Conservation (phyloP, 371 early-diverging fungal species). For the Apophysomyces trapeziformis region DNA sequence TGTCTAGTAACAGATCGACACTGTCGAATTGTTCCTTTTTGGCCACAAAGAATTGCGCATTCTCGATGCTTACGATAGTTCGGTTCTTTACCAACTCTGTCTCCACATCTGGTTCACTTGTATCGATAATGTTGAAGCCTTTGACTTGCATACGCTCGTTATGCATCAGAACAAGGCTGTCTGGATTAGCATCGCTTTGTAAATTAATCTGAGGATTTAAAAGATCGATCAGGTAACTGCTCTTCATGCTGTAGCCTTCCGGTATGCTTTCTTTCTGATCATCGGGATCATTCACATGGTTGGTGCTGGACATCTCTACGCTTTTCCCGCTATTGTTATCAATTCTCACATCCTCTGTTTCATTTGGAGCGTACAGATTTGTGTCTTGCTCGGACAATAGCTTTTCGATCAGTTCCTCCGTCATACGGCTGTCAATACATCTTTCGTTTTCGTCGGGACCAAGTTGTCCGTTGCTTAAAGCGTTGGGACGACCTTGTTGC, state of each 20-base stretch:
- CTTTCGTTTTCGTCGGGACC: slow-evolving; percentile 34
- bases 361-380: slow-evolving; percentile 55
- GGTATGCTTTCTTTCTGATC: slow-evolving; percentile 52
- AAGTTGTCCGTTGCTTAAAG: slow-evolving; percentile 16
- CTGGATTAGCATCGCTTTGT: slow-evolving; percentile 53
- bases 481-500: slow-evolving; percentile 30
- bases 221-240: slow-evolving; percentile 66
- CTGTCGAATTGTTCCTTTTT: slow-evolving; percentile 66
- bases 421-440: slow-evolving; percentile 43
- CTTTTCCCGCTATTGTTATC: neutral
- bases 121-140: slow-evolving; percentile 62
- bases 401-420: slow-evolving; percentile 56
- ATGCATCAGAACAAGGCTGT: slow-evolving; percentile 62
- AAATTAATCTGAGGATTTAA: slow-evolving; percentile 76
- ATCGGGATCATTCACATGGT: slow-evolving; percentile 60
- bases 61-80: slow-evolving; percentile 74
- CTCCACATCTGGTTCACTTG: slow-evolving; percentile 49
- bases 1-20: slow-evolving; percentile 52
- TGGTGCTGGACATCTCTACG: slow-evolving; percentile 31
- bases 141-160: slow-evolving; percentile 72
- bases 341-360: slow-evolving; percentile 40
- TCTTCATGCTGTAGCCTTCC: slow-evolving; percentile 54
- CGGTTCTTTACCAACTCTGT: slow-evolving; percentile 73
- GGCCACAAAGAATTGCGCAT: slow-evolving; percentile 82
- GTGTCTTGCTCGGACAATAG: slow-evolving; percentile 56